A percentile compares a stretch with the other conserved stretches of the same genome.
phyloP scores from a whole-genome alignment of 1,284 basidiomycete species.

The Ceratorhiza oryzae-sativae region DNA sequence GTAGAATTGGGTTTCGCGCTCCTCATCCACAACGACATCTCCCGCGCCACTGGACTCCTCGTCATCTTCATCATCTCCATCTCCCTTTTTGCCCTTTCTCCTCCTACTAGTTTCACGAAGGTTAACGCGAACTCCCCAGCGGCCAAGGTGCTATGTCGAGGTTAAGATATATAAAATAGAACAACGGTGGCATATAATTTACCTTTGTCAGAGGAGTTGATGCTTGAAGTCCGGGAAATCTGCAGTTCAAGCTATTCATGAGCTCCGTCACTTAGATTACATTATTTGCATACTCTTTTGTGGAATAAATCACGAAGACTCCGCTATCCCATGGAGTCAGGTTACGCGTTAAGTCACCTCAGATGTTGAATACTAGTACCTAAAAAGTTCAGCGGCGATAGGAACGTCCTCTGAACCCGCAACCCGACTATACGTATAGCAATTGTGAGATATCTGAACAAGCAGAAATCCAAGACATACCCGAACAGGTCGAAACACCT shows the following conservation, averaged over 20 bases:
- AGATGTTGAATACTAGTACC: neutral
- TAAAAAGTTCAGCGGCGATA: constrained; percentile 71
- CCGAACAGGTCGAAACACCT: constrained; percentile 72
- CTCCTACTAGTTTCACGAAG: constrained; percentile 71
- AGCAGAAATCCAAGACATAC: constrained; percentile 40
- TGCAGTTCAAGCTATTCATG: constrained; percentile 13
- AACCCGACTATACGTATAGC: constrained; percentile 34
- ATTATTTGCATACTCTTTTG: constrained; percentile 60
- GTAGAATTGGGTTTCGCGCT: constrained; percentile 27
- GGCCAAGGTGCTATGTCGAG: constrained; percentile 62
- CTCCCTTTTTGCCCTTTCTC: constrained; percentile 33
- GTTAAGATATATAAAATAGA: neutral
- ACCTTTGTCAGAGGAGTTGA: constrained; percentile 81
- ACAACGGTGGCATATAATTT: constrained; percentile 24
- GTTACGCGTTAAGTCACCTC: neutral
- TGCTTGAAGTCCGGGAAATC: constrained; percentile 71
- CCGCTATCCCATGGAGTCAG: constrained; percentile 54
- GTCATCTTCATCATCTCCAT: constrained; percentile 40
- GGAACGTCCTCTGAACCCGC: constrained; percentile 51
- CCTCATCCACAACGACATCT: constrained; percentile 26
- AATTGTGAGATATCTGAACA: constrained; percentile 41
- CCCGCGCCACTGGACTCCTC: constrained; percentile 39
- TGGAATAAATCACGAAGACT: constrained; percentile 73
- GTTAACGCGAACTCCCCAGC: constrained; percentile 73
- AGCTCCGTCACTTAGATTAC: no score